Base-by-base conservation (phyloP, 139 green algal species). In the Asterochloris erici region DNA sequence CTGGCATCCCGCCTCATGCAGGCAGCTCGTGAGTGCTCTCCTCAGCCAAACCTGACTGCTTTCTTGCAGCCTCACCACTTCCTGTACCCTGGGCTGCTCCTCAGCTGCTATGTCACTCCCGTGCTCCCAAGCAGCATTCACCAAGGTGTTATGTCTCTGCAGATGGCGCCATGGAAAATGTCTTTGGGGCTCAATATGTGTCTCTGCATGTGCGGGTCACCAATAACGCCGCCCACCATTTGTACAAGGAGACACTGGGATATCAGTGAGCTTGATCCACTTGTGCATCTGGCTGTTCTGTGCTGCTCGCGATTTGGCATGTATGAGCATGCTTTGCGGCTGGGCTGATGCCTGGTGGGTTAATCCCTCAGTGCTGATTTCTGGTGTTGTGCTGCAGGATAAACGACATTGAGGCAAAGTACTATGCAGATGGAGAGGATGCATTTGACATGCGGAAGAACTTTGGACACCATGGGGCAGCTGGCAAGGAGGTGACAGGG, bases 351-450 rank as follows among this genome's bases (percentile, higher is more conserved):
- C 38, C 38, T 54, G 38, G 6, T n/a, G n/a, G n/a, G n/a, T n/a
- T n/a, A n/a, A n/a, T n/a, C 4, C 38, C 38, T 54, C 17, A 71
- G 19, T 12, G 66, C 66, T 26, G 21, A 71, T 4, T 9, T 24
- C 66, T 21, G 17, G 66, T 21, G 4, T 71, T 71, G 23, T 63
- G 23, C 13, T 83, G 61, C 90, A 98, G 94, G 83, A 92, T 99
- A 24, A 86, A 96, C 70, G 97, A 98, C 82, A 90, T 90, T 0
- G 97, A 99, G 86, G 89, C 89, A 62, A 98, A 98, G 84, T 99
- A 99, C 90, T 99, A 99, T 81, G 97, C 97, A 38, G 95, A 99
- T 61, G 92, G 93, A 0, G 96, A 99, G 85, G 94, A 99, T 82
- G 97, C 97, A 6, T 98, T 96, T 81, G 94, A 98, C 89, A 99